Conservation (phyloP, 257 asterid genomes). For the Schizonepeta tenuifolia region DNA sequence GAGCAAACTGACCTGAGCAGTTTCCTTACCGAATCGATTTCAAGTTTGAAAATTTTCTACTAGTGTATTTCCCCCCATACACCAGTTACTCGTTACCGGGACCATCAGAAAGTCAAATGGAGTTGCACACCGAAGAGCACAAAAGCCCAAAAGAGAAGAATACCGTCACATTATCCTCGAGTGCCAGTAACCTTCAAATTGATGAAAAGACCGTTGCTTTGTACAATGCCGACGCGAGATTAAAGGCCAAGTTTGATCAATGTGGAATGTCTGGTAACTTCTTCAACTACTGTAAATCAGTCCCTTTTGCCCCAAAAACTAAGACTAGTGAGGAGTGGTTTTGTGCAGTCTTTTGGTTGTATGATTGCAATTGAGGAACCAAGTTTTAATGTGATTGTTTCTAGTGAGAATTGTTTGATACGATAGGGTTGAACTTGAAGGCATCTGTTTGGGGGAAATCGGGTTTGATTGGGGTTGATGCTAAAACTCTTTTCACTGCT, state of each 20-base stretch:
- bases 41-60: no score
- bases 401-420: conserved; percentile 60
- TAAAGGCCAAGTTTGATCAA: conserved; percentile 60
- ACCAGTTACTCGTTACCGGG: no score
- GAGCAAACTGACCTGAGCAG: no score
- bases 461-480: conserved; percentile 58
- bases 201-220: conserved; percentile 36
- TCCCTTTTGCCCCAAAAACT: conserved; percentile 19
- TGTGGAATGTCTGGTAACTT: conserved; percentile 49
- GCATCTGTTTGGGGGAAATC: conserved; percentile 5
- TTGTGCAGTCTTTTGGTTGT: conserved; percentile 71
- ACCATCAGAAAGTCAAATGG: conserved; percentile 42
- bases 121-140: neutral
- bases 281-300: conserved; percentile 49
- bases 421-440: conserved; percentile 47
- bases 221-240: conserved; percentile 56
- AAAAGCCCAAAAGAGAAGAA: neutral
- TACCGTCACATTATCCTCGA: conserved; percentile 38
- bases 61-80: no score
- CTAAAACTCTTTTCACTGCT: conserved; percentile 51
- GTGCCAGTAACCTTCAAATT: conserved; percentile 42
- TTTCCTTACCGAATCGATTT: no score
- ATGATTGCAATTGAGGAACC: conserved; percentile 55
- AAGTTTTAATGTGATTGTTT: conserved; percentile 46
- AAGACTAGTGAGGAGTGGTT: conserved; percentile 46